These are phyloP conservation scores for Celoporthe dispersa DNA, from an alignment of 2,329 filamentous ascomycete species.

Conservation along the genomic window DNA sequence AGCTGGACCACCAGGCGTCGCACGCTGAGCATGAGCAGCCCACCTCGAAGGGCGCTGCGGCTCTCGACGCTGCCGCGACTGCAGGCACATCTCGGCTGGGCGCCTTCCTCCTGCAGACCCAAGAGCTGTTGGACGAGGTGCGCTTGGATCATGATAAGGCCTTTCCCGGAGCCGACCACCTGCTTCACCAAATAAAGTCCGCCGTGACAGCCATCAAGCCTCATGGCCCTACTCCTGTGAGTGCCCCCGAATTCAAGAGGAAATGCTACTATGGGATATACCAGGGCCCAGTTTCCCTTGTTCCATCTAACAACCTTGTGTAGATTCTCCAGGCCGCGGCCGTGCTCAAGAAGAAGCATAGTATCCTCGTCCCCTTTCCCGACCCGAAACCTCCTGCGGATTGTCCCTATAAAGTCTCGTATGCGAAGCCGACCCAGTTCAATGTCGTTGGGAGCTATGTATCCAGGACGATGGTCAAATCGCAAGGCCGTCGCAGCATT, in stretches of 20 bases:
- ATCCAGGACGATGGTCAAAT: slow-evolving; percentile 72
- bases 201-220: slow-evolving; percentile 55
- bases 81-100: slow-evolving; percentile 46
- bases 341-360: slow-evolving; percentile 68
- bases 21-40: neutral
- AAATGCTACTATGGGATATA: neutral
- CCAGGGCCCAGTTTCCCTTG: neutral
- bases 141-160: slow-evolving; percentile 55
- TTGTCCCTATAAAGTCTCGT: slow-evolving; percentile 81
- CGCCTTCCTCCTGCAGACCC: slow-evolving; percentile 62
- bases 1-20: slow-evolving; percentile 37
- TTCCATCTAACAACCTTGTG: neutral
- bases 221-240: slow-evolving; percentile 56
- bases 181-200: slow-evolving; percentile 57
- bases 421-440: slow-evolving; percentile 73
- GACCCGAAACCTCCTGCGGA: slow-evolving; percentile 76
- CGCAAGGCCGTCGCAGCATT: slow-evolving; percentile 62
- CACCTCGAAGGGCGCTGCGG: slow-evolving; percentile 26
- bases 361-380: slow-evolving; percentile 81
- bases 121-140: slow-evolving; percentile 61
- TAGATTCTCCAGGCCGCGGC: slow-evolving; percentile 72
- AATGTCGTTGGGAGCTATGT: slow-evolving; percentile 91
- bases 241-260: slow-evolving; percentile 34
- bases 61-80: slow-evolving; percentile 37
- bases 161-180: slow-evolving; percentile 52